Base-by-base conservation (phyloP, 345 rosid species). In the Stellera chamaejasme region DNA sequence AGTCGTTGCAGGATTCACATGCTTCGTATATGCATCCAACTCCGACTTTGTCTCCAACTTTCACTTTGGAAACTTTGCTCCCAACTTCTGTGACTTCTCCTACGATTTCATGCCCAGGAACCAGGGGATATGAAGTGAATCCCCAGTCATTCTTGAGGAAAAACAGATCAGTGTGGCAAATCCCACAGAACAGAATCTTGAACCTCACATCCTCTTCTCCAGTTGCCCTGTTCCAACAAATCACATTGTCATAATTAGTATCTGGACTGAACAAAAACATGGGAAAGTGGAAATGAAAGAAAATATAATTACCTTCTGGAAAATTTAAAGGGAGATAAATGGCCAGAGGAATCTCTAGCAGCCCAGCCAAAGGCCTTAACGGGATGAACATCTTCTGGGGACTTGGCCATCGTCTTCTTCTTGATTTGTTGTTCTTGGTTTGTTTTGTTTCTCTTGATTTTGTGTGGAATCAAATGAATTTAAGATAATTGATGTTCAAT, bases 31-130 rank as follows among this genome's bases (percentile, higher is more conserved):
- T 48, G 74, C 87, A 76, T 11, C 87, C 90, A 5, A 81, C 80
- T 5, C 78, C 85, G 0, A 81, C 68, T 68, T 54, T 81, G 55
- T 84, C 88, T 50, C 88, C 85, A 16, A 67, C 58, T 43, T 61
- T 73, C 55, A 77, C 67, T 13, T 75, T 84, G 11, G 58, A 56
- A 7, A 80, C 89, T 50, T 72, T 70, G 69, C 61, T 63, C 10
- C 93, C 93, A 1, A 72, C 67, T 58, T 76, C 88, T 50, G 60
- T 72, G 66, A 82, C 93, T 57, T 65, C 75, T 23, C 93, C 93
- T 4, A 78, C 74, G n/a, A 84, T 79, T 63, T 84, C 88, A 53
- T 84, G 91, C 56, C 95, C 95, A 1, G 95, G 95, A 57, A 82
- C 80, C 39, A 87, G 15, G 43, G 95, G 95, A 50, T 79, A 87